phyloP scores from a whole-genome alignment of 1,284 basidiomycete species.

The Ganoderma meredithae region DNA sequence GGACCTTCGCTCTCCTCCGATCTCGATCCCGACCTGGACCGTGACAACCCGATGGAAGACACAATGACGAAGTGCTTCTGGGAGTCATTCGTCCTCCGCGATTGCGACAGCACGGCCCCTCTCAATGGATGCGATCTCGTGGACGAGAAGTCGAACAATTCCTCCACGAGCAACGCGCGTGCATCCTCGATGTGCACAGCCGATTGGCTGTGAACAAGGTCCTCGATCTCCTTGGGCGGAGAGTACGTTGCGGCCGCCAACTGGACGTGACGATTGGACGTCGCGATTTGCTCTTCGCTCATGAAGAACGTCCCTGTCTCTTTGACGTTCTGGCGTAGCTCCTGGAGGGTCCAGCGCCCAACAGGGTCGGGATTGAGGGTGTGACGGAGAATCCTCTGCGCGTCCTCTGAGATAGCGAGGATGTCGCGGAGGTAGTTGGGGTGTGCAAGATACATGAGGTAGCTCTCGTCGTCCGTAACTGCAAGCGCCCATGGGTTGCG shows the following conservation, averaged over 20 bases:
- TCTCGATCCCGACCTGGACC: not conserved
- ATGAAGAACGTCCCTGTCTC: constrained; percentile 74
- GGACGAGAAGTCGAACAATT: not conserved
- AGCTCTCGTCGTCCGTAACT: constrained; percentile 74
- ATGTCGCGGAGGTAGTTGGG: constrained; percentile 72
- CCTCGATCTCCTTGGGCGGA: constrained; percentile 4
- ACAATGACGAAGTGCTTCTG: constrained; percentile 9
- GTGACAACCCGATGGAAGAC: constrained; percentile 3
- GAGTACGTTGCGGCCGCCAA: constrained; percentile 26
- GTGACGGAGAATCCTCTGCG: constrained; percentile 62
- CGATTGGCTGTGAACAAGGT: constrained; percentile 8
- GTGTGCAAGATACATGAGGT: constrained; percentile 71
- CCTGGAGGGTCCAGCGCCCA: constrained; percentile 64
- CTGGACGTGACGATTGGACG: constrained; percentile 21
- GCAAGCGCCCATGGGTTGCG: constrained; percentile 91
- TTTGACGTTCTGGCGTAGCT: constrained; percentile 66
- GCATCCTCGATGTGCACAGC: constrained; percentile 6
- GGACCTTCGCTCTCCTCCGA: constrained; percentile 30
- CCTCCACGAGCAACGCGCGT: constrained; percentile 1
- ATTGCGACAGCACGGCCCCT: not conserved
- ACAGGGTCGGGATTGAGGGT: constrained; percentile 65
- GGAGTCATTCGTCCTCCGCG: not conserved
- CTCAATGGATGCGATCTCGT: not conserved
- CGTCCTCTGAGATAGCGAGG: constrained; percentile 72
- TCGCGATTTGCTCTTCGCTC: constrained; percentile 55